Evolutionary conservation across 2,329 filamentous ascomycete genomes (phyloP).

Genomic region (Xylariaceae sp.): DNA sequence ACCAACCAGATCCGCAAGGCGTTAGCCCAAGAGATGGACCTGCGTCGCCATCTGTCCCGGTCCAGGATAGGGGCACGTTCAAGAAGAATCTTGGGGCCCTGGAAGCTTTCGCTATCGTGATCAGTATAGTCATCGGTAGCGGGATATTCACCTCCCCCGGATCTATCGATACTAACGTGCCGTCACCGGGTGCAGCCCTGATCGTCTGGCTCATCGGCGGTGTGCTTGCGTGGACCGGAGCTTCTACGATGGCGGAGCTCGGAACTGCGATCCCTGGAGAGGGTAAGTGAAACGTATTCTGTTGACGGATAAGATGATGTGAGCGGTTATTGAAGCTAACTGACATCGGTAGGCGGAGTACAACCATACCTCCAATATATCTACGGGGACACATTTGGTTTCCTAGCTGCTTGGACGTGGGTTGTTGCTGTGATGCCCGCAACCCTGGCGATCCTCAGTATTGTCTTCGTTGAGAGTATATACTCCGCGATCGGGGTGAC

Average conservation of each 20-base stretch:
- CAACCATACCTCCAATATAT: conserved; percentile 65
- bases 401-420: conserved; percentile 67
- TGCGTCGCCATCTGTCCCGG: conserved; percentile 5
- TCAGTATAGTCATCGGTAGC: conserved; percentile 66
- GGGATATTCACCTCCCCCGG: conserved; percentile 68
- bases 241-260: conserved; percentile 63
- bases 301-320: no score
- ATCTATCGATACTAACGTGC: conserved; percentile 64
- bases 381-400: conserved; percentile 64
- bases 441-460: conserved; percentile 64
- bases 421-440: conserved; percentile 67
- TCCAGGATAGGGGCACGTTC: conserved; percentile 31
- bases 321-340: neutral
- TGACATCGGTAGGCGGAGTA: conserved; percentile 53
- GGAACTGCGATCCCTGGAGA: conserved; percentile 66
- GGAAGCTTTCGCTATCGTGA: conserved; percentile 57
- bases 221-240: conserved; percentile 65
- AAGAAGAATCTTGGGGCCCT: conserved; percentile 36
- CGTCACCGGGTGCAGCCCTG: conserved; percentile 60
- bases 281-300: conserved; percentile 38
- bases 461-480: conserved; percentile 65
- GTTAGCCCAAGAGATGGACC: neutral
- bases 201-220: conserved; percentile 65
- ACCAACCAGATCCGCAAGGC: conserved; percentile 12
- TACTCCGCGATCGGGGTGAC: conserved; percentile 55